These are phyloP conservation scores for Aspergillus caelatus DNA, from an alignment of 2,329 filamentous ascomycete species.

Conservation along the genomic window DNA sequence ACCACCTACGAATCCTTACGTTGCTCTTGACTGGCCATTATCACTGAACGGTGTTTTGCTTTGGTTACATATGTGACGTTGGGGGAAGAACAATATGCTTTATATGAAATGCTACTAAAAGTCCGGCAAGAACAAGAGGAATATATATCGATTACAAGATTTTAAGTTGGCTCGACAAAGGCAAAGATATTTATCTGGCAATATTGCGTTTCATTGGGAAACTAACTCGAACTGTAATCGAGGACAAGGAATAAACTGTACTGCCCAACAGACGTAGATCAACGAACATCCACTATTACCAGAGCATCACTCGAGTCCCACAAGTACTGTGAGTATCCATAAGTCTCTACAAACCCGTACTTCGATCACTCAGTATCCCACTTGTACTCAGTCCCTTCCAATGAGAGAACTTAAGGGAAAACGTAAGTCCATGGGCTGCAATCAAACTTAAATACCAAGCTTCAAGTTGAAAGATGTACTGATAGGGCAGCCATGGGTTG, in stretches of 20 bases:
- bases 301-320: background rate
- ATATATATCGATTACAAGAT: no score
- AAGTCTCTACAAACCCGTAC: background rate
- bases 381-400: background rate
- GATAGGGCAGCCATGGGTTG: constrained; percentile 35
- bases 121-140: no score
- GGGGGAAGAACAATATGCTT: no score
- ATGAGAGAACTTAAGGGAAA: background rate
- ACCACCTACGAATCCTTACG: no score
- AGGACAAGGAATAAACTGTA: background rate
- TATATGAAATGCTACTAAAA: no score
- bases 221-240: background rate
- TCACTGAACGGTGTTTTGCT: no score
- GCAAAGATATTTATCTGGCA: no score
- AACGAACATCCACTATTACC: background rate
- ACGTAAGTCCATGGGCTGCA: no score
- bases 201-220: no score
- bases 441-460: background rate
- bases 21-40: no score
- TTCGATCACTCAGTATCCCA: background rate
- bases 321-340: background rate
- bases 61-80: no score
- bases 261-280: background rate
- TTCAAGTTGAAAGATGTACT: constrained; percentile 30
- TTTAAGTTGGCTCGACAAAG: no score